These are phyloP conservation scores for Hypomontagnella monticulosa DNA, from an alignment of 495 filamentous ascomycete genomes.

Conservation along the genomic window DNA sequence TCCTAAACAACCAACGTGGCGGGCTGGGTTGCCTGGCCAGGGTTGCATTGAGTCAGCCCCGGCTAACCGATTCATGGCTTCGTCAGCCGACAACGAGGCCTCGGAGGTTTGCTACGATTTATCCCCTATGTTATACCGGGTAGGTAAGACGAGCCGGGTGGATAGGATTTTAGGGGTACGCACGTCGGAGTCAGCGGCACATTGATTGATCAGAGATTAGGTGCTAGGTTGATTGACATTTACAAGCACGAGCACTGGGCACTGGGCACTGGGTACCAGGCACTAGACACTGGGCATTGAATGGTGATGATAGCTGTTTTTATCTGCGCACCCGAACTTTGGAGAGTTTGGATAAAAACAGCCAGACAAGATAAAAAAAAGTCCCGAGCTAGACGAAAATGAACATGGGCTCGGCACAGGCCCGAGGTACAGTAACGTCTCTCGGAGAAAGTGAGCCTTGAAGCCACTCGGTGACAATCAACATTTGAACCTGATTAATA, in stretches of 20 bases:
- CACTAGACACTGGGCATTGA: no score
- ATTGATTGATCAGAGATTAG: not conserved
- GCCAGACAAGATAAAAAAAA: no score
- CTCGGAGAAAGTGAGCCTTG: not conserved
- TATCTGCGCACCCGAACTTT: conserved; percentile 22
- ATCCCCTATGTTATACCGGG: conserved; percentile 11
- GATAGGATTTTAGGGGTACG: not conserved
- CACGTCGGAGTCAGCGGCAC: conserved; percentile 26
- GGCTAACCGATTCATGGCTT: conserved; percentile 41
- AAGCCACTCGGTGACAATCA: not conserved
- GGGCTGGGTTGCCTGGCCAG: conserved; percentile 34
- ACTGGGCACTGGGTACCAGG: no score
- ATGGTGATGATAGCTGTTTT: not conserved
- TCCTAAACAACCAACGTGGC: conserved; percentile 36
- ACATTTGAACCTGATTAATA: conserved; percentile 17
- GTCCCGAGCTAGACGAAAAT: no score
- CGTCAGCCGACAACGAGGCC: conserved; percentile 35
- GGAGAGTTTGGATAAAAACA: not conserved
- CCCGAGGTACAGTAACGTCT: no score
- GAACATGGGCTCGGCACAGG: no score
- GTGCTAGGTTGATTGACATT: not conserved
- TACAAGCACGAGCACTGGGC: no score
- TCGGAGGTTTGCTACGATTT: conserved; percentile 23
- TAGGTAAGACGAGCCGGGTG: conserved; percentile 15
- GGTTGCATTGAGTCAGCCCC: conserved; percentile 43